These are phyloP conservation scores for Mycothermus thermophilus DNA, from an alignment of 495 filamentous ascomycete species.

Conservation along the genomic window DNA sequence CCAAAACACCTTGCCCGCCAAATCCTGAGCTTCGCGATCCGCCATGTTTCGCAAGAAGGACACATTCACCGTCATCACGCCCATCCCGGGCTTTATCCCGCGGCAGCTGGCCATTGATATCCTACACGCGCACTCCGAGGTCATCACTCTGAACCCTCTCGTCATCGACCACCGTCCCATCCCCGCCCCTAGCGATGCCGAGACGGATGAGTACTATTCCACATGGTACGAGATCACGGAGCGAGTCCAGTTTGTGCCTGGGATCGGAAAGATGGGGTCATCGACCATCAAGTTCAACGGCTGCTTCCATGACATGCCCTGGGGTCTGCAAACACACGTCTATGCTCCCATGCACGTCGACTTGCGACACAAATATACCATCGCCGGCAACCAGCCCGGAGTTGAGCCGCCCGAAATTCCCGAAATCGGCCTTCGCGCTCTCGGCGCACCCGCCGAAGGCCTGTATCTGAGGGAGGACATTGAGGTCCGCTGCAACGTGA, in stretches of 20 bases:
- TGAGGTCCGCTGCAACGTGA: slow-evolving; percentile 57
- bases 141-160: slow-evolving; percentile 65
- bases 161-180: slow-evolving; percentile 51
- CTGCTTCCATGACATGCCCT: slow-evolving; percentile 57
- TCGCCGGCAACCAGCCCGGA: slow-evolving; percentile 48
- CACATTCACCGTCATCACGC: slow-evolving; percentile 33
- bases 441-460: slow-evolving; percentile 44
- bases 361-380: slow-evolving; percentile 37
- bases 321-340: slow-evolving; percentile 60
- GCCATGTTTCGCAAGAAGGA: slow-evolving; percentile 38
- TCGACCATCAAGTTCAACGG: slow-evolving; percentile 58
- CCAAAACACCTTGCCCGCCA: background rate
- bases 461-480: slow-evolving; percentile 66
- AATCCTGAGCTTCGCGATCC: no score
- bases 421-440: slow-evolving; percentile 40
- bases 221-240: slow-evolving; percentile 57
- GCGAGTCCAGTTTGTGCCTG: slow-evolving; percentile 51
- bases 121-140: slow-evolving; percentile 45
- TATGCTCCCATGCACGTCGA: slow-evolving; percentile 49
- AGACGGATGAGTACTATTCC: slow-evolving; percentile 54
- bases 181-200: slow-evolving; percentile 48
- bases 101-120: slow-evolving; percentile 34
- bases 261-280: slow-evolving; percentile 43
- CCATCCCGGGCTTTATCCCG: slow-evolving; percentile 35
- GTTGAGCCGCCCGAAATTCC: slow-evolving; percentile 41